Evolutionary conservation across 1,284 basidiomycete genomes (phyloP).

Genomic region (Entoloma clypeatum): DNA sequence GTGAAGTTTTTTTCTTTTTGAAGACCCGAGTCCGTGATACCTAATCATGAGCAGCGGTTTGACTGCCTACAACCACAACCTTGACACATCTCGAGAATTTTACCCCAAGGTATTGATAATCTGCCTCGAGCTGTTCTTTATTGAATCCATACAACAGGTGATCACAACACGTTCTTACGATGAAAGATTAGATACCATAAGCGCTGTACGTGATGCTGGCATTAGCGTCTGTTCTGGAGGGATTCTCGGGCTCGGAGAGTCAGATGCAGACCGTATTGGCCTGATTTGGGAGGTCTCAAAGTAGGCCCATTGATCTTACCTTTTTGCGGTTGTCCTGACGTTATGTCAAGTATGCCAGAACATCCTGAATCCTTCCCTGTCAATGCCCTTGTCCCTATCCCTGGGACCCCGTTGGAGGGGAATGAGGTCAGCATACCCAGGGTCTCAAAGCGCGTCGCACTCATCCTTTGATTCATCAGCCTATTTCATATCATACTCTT

Average conservation of each 20-base stretch:
- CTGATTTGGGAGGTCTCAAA: constrained; percentile 93
- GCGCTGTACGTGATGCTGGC: constrained; percentile 88
- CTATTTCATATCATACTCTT: constrained; percentile 78
- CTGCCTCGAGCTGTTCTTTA: constrained; percentile 2
- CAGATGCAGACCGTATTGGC: constrained; percentile 87
- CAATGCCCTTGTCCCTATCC: constrained; percentile 85
- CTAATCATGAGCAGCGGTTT: constrained; percentile 56
- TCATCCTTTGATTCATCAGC: constrained; percentile 40
- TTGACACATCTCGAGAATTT: constrained; percentile 96
- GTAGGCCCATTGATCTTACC: constrained; percentile 41
- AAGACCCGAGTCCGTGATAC: constrained; percentile 9
- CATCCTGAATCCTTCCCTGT: constrained; percentile 99
- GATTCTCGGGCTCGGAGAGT: constrained; percentile 92
- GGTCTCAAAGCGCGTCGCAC: constrained; percentile 13
- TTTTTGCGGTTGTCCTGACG: constrained; percentile 8
- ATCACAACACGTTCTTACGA: constrained; percentile 96
- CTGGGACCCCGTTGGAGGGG: constrained; percentile 68
- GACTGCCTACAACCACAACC: constrained; percentile 98
- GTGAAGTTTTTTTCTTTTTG: constrained; percentile 14
- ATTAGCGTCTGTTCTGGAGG: constrained; percentile 98
- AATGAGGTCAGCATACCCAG: constrained; percentile 52
- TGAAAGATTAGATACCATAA: constrained; percentile 87
- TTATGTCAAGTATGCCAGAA: no score
- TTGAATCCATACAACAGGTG: constrained; percentile 49
- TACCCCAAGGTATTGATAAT: constrained; percentile 74